Evolutionary conservation across 768 basidiomycete genomes (phyloP).

Genomic region (Tubosaeta sp.): DNA sequence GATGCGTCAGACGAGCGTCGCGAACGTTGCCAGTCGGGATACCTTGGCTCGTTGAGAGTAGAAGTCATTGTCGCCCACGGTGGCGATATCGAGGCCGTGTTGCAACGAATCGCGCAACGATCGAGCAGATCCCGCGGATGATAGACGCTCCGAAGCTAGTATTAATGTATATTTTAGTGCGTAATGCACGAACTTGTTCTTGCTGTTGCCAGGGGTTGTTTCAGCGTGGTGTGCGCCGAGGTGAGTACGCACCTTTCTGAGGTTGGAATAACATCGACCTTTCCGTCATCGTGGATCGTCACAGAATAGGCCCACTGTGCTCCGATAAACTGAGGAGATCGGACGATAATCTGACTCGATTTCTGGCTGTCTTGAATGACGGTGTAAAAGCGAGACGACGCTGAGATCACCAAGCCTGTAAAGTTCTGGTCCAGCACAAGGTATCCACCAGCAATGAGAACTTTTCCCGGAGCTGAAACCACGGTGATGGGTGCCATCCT

Average conservation of each 20-base stretch:
- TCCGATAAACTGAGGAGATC: constrained; percentile 87
- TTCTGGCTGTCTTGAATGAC: constrained; percentile 44
- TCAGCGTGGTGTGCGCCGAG: background rate
- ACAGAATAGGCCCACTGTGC: constrained; percentile 75
- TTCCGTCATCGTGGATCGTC: constrained; percentile 31
- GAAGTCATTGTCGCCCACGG: constrained; percentile 95
- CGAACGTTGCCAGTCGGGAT: constrained; percentile 1
- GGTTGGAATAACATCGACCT: constrained; percentile 20
- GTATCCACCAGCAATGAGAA: constrained; percentile 93
- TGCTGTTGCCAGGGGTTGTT: constrained; percentile 34
- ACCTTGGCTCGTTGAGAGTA: constrained; percentile 92
- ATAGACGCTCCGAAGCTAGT: constrained; percentile 52
- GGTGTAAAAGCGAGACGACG: constrained; percentile 92
- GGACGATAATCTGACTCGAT: constrained; percentile 54
- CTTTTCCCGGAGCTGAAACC: constrained; percentile 93
- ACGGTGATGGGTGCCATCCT: constrained; percentile 54
- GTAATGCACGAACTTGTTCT: constrained; percentile 91
- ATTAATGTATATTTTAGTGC: constrained; percentile 76
- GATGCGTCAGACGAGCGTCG: constrained; percentile 1
- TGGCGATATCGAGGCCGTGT: constrained; percentile 67
- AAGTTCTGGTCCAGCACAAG: constrained; percentile 88
- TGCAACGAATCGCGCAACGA: constrained; percentile 40
- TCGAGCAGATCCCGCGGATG: constrained; percentile 36
- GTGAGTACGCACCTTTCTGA: constrained; percentile 20
- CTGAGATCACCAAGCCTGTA: constrained; percentile 85